phyloP scores from a whole-genome alignment of 768 basidiomycete species.

The Porpolomopsis calyptriformis region DNA sequence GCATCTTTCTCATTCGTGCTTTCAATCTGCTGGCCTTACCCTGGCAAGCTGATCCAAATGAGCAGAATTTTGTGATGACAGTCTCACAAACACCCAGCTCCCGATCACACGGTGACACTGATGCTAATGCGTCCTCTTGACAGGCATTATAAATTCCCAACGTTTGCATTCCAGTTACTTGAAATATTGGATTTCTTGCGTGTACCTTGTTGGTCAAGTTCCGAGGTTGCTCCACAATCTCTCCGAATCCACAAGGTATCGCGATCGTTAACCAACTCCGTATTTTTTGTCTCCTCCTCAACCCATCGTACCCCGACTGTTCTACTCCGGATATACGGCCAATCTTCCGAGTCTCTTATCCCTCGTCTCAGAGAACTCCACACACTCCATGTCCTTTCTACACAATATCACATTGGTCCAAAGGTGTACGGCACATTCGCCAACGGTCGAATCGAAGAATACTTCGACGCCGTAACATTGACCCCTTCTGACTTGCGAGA shows the following conservation, averaged over 20 bases:
- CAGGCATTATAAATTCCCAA: slow-evolving; percentile 55
- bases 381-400: slow-evolving; percentile 82
- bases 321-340: slow-evolving; percentile 86
- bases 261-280: slow-evolving; percentile 89
- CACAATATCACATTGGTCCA: slow-evolving; percentile 80
- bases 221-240: slow-evolving; percentile 33
- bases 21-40: slow-evolving; percentile 21
- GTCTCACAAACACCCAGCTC: slow-evolving; percentile 7
- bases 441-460: slow-evolving; percentile 94
- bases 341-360: slow-evolving; percentile 77
- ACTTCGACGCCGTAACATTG: slow-evolving; percentile 80
- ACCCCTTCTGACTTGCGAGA: slow-evolving; percentile 71
- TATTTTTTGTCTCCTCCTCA: slow-evolving; percentile 85
- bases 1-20: slow-evolving; percentile 16
- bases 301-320: slow-evolving; percentile 47
- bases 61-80: slow-evolving; percentile 27
- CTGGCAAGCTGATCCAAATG: slow-evolving; percentile 25
- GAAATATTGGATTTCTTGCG: slow-evolving; percentile 44
- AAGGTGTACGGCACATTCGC: slow-evolving; percentile 89
- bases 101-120: slow-evolving; percentile 16
- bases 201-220: slow-evolving; percentile 48
- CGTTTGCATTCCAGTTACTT: slow-evolving; percentile 47
- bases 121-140: slow-evolving; percentile 12
- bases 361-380: slow-evolving; percentile 80
- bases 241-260: slow-evolving; percentile 72